Percentiles rank a stretch among this genome's conserved stretches.
Conservation (phyloP, 805 yeast species). For the Torulaspora gathmanii region DNA sequence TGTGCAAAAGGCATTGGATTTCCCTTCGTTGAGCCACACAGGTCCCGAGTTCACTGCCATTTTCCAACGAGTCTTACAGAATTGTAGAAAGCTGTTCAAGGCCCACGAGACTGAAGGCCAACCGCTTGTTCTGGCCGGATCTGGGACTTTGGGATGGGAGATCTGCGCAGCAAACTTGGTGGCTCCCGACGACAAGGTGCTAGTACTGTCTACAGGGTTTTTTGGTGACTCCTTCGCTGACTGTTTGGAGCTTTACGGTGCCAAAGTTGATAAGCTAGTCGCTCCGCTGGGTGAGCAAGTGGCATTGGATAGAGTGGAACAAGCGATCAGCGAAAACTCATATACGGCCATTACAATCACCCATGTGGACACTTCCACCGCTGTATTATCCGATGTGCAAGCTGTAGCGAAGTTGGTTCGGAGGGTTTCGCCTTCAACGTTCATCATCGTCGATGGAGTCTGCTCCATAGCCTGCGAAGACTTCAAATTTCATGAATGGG, state of each 20-base stretch:
- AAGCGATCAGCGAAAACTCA: conserved; percentile 45
- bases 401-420: conserved; percentile 58
- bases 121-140: conserved; percentile 78
- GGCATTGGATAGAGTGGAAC: conserved; percentile 50
- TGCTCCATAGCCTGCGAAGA: conserved; percentile 91
- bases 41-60: conserved; percentile 74
- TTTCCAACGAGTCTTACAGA: conserved; percentile 63
- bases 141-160: conserved; percentile 97
- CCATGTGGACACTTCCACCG: conserved; percentile 95
- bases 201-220: conserved; percentile 86
- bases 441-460: conserved; percentile 87
- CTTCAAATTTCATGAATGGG: conserved; percentile 84
- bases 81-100: conserved; percentile 70
- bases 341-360: conserved; percentile 78
- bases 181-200: conserved; percentile 59
- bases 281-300: conserved; percentile 74
- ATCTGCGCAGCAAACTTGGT: conserved; percentile 74
- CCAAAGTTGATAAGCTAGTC: conserved; percentile 64
- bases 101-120: conserved; percentile 57
- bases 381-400: conserved; percentile 74
- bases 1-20: conserved; percentile 74
- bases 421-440: conserved; percentile 66
- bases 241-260: conserved; percentile 65
- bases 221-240: conserved; percentile 82
- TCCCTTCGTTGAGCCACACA: conserved; percentile 86